Base-by-base conservation (phyloP, 441 rosid genomes). In the Oxalis stricta region DNA sequence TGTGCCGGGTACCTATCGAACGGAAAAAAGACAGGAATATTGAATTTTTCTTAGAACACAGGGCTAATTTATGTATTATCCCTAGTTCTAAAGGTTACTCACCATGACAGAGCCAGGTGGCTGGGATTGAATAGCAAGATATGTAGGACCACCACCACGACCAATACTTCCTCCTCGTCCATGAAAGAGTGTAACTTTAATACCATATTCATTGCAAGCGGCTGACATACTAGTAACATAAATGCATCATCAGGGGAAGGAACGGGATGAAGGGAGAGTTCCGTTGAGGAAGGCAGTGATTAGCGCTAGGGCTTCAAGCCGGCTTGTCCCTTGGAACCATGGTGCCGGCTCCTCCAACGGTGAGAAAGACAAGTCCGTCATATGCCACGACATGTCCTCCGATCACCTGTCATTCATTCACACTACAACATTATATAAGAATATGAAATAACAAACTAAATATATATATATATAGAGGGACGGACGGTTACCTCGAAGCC, bases 91-190 rank as follows among this genome's bases (percentile, higher is more conserved):
- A n/a, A 26, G 3, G 10, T 21, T 40, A 61, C 92, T 74, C 50
- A 87, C 97, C 97, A 84, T 84, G 39, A 88, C 87, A 42, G 97
- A 88, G 56, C 97, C 97, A 14, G 97, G 97, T 10, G 91, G 94
- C 48, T 84, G 97, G 57, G 95, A 88, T 49, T 88, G 97, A 60
- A 88, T 88, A 47, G 97, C 94, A 5, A 88, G 79, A 65, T 88
- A 82, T 34, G 97, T 88, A 18, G 95, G 97, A 41, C 95, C 97
- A 51, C 97, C 97, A 47, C 95, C 97, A 39, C 94, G 95, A 43
- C 95, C 95, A 21, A 88, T 82, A 59, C 97, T 88, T 36, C 95
- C 95, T 48, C 97, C 97, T 53, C 95, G 87, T 18, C 97, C 97
- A 66, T 88, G 97, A 72, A 88, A 88, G 24, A 84, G 71, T 28